Conservation (phyloP, 192 early-diverging fungal genomes). For the Funneliformis mosseae region DNA sequence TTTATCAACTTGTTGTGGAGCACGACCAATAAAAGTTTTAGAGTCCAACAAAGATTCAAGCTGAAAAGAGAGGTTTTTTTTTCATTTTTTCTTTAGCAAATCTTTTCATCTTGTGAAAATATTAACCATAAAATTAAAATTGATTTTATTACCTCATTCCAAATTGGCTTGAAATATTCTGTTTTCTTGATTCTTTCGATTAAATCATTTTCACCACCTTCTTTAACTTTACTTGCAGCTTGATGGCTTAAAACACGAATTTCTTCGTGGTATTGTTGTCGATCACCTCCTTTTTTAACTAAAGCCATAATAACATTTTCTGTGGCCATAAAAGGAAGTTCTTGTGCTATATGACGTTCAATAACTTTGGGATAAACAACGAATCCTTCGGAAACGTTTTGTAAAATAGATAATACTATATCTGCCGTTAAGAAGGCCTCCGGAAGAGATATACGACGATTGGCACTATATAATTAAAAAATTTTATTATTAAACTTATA, state of each 20-base stretch:
- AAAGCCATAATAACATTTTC: slow-evolving; percentile 99
- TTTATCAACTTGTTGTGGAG: slow-evolving; percentile 88
- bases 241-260: slow-evolving; percentile 94
- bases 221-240: slow-evolving; percentile 90
- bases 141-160: slow-evolving; percentile 54
- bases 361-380: slow-evolving; percentile 98
- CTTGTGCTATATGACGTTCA: slow-evolving; percentile 84
- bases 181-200: slow-evolving; percentile 84
- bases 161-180: slow-evolving; percentile 88
- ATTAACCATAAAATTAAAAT: slow-evolving; percentile 13
- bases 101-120: background rate
- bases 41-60: slow-evolving; percentile 83
- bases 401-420: slow-evolving; percentile 90
- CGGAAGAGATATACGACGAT: slow-evolving; percentile 92
- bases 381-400: slow-evolving; percentile 96
- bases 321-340: slow-evolving; percentile 99
- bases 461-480: slow-evolving; percentile 60
- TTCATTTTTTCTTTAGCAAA: background rate
- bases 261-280: slow-evolving; percentile 95
- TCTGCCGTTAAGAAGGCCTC: slow-evolving; percentile 97
- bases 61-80: background rate
- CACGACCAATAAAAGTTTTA: slow-evolving; percentile 90
- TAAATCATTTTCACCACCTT: slow-evolving; percentile 94
- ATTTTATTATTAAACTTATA: background rate
- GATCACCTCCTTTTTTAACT: slow-evolving; percentile 94